A percentile compares a stretch with the other conserved stretches of the same genome.
Conservation (phyloP, 257 asterid species). For the Solanum chaucha region DNA sequence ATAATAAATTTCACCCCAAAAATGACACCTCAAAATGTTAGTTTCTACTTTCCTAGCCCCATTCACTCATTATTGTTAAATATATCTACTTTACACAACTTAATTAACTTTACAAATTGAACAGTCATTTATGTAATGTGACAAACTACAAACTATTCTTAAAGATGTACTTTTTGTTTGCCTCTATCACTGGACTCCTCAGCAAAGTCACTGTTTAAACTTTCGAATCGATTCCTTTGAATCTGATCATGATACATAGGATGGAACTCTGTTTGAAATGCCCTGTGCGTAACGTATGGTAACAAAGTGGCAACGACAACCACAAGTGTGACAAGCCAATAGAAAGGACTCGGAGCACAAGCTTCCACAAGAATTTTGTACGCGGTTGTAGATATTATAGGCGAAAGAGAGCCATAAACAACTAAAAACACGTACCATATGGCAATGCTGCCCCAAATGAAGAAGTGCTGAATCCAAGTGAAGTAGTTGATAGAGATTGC, state of each 20-base stretch:
- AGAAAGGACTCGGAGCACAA: slow-evolving; percentile 75
- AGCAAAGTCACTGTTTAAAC: slow-evolving; percentile 12
- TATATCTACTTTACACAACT: neutral
- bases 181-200: slow-evolving; percentile 5
- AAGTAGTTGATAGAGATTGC: slow-evolving; percentile 86
- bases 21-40: neutral
- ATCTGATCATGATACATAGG: slow-evolving; percentile 78
- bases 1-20: neutral
- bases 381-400: slow-evolving; percentile 58
- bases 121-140: neutral
- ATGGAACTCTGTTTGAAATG: slow-evolving; percentile 49
- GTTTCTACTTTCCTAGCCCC: neutral
- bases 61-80: neutral
- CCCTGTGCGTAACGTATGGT: slow-evolving; percentile 57
- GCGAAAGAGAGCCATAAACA: slow-evolving; percentile 51
- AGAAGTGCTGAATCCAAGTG: slow-evolving; percentile 89
- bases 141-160: neutral
- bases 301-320: slow-evolving; percentile 51
- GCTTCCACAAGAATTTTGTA: slow-evolving; percentile 60
- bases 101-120: slow-evolving; percentile 10
- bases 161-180: neutral
- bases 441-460: slow-evolving; percentile 91
- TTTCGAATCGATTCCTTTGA: slow-evolving; percentile 26
- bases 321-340: slow-evolving; percentile 54
- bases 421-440: slow-evolving; percentile 67